Conservation (phyloP, 169 alveolate species). For the Eimeria brunetti region DNA sequence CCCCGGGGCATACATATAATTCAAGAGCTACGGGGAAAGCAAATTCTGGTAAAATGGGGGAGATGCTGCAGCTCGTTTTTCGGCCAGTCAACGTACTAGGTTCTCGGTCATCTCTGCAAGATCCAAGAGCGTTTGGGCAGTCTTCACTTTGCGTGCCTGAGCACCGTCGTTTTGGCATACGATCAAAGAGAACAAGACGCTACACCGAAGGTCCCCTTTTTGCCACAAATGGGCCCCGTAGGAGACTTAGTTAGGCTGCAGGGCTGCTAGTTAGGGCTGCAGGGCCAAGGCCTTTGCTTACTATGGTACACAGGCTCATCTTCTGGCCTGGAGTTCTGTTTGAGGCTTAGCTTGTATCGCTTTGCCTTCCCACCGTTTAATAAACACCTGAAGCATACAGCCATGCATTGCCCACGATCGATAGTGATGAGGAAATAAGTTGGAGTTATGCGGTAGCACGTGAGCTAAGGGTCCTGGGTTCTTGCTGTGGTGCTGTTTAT, state of each 20-base stretch:
- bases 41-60: neutral
- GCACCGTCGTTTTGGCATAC: neutral
- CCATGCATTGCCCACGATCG: neutral
- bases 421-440: neutral
- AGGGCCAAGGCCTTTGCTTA: conserved; percentile 7
- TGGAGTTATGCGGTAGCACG: neutral
- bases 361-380: conserved; percentile 29
- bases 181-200: neutral
- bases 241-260: neutral
- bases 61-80: neutral
- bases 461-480: neutral
- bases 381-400: conserved; percentile 12
- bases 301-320: conserved; percentile 12
- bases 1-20: neutral
- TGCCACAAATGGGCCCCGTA: neutral
- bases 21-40: neutral
- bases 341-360: conserved; percentile 28
- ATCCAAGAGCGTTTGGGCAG: conserved; percentile 37
- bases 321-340: neutral
- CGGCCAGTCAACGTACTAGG: conserved; percentile 40
- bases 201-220: neutral
- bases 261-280: too few relatives aligned
- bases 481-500: neutral
- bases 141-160: conserved; percentile 53
- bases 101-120: conserved; percentile 59